Evolutionary conservation across 2,329 filamentous ascomycete genomes (phyloP).

Genomic region (Stagonosporopsis vannaccii): DNA sequence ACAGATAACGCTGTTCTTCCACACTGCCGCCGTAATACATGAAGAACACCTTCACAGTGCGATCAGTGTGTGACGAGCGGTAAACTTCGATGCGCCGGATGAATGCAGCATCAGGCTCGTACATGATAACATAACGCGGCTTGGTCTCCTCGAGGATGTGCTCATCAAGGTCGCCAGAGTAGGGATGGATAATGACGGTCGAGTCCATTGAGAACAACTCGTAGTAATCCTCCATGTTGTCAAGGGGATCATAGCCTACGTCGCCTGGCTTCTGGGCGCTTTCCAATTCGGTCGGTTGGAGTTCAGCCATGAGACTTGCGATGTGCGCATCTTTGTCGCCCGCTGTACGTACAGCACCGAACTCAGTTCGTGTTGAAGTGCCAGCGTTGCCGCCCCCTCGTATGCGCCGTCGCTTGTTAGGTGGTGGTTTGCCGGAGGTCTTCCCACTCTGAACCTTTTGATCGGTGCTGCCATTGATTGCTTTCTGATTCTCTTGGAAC

Average conservation of each 20-base stretch:
- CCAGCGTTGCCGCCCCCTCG: slow-evolving; percentile 76
- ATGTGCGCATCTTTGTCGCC: slow-evolving; percentile 87
- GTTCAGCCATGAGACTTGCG: slow-evolving; percentile 79
- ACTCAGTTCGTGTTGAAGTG: slow-evolving; percentile 69
- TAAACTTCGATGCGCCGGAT: slow-evolving; percentile 96
- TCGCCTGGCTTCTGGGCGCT: slow-evolving; percentile 74
- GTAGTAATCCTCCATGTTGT: slow-evolving; percentile 92
- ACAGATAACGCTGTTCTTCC: slow-evolving; percentile 92
- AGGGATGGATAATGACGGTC: slow-evolving; percentile 87
- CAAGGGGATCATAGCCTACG: slow-evolving; percentile 77
- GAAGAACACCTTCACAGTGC: slow-evolving; percentile 92
- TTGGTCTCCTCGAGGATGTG: slow-evolving; percentile 94
- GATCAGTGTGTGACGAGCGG: slow-evolving; percentile 87
- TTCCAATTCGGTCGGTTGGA: slow-evolving; percentile 81
- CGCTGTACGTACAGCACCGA: slow-evolving; percentile 75
- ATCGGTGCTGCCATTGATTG: slow-evolving; percentile 72
- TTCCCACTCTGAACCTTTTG: slow-evolving; percentile 56
- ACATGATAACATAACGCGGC: slow-evolving; percentile 97
- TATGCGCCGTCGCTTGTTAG: slow-evolving; percentile 85
- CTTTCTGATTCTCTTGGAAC: slow-evolving; percentile 81
- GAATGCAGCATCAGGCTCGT: slow-evolving; percentile 93
- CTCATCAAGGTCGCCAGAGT: slow-evolving; percentile 94
- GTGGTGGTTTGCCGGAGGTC: slow-evolving; percentile 68
- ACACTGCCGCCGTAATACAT: slow-evolving; percentile 95
- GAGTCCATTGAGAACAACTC: slow-evolving; percentile 91